Percentiles rank a stretch among this genome's conserved stretches.
phyloP scores from a whole-genome alignment of 768 basidiomycete genomes.

The Tricholoma matsutake region DNA sequence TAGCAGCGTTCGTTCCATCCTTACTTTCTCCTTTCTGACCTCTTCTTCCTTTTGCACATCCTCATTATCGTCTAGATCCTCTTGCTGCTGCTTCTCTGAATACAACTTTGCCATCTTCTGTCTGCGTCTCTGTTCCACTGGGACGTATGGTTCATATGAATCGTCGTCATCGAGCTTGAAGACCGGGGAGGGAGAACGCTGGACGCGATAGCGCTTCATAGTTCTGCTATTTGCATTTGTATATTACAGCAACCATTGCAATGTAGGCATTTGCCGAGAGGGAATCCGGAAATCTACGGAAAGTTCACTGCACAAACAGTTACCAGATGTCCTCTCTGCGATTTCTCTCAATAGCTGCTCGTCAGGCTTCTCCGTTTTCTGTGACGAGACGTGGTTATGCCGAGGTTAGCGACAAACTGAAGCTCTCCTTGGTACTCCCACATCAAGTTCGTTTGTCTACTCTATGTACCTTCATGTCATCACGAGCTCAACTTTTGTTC shows the following conservation, averaged over 20 bases:
- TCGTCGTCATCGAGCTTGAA: conserved; percentile 64
- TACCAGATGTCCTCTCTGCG: conserved; percentile 73
- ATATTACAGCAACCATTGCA: not conserved
- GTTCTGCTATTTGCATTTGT: conserved; percentile 1
- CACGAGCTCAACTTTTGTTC: conserved; percentile 8
- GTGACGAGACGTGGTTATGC: conserved; percentile 84
- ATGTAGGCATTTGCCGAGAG: conserved; percentile 19
- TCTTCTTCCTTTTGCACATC: conserved; percentile 84
- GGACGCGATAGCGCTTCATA: conserved; percentile 47
- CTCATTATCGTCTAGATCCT: conserved; percentile 67
- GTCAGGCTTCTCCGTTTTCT: conserved; percentile 51
- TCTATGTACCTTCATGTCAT: not conserved
- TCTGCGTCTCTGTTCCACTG: conserved; percentile 81
- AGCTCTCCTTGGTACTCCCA: conserved; percentile 89
- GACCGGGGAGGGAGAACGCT: conserved; percentile 55
- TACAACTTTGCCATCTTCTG: conserved; percentile 75
- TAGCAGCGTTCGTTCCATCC: conserved; percentile 85
- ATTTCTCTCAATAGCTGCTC: conserved; percentile 60
- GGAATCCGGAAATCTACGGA: conserved; percentile 43
- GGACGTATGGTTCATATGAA: conserved; percentile 80
- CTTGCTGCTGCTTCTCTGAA: conserved; percentile 51
- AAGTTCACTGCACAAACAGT: conserved; percentile 21
- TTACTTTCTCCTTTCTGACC: conserved; percentile 61
- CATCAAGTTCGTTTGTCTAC: conserved; percentile 69
- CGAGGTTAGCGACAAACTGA: conserved; percentile 86